phyloP scores from a whole-genome alignment of 352 stramenopile species.

The Globisporangium radiosum region DNA sequence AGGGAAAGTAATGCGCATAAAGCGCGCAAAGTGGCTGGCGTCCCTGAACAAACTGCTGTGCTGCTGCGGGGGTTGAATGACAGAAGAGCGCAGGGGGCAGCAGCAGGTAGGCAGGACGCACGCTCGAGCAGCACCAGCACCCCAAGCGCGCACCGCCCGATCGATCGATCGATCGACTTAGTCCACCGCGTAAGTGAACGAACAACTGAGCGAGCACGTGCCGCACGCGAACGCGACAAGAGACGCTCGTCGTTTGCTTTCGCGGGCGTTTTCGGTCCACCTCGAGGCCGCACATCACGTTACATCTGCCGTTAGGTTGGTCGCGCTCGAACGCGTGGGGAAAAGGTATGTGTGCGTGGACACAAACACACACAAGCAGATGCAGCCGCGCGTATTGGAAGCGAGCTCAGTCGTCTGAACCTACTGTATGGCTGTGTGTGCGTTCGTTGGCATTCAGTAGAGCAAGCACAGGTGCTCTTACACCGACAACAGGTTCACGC shows the following conservation, averaged over 20 bases:
- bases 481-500: too few species aligned
- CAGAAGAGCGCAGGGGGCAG: slow-evolving; percentile 1
- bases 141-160: neutral
- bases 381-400: too few species aligned
- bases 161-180: neutral
- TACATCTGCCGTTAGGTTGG: too few species aligned
- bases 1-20: neutral
- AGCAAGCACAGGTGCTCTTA: too few species aligned
- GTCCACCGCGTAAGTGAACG: neutral
- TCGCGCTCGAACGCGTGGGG: too few species aligned
- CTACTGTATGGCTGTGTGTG: too few species aligned
- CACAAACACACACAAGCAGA: too few species aligned
- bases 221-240: neutral
- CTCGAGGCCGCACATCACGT: too few species aligned
- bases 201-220: neutral
- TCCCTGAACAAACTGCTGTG: neutral
- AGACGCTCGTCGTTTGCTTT: neutral
- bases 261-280: too few species aligned
- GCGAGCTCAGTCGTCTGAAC: too few species aligned
- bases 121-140: neutral
- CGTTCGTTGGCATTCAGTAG: too few species aligned
- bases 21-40: neutral
- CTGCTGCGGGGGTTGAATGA: slow-evolving; percentile 6
- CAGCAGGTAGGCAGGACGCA: neutral
- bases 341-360: too few species aligned